phyloP scores from a whole-genome alignment of 495 filamentous ascomycete species.

The Hypoxylon lienhwacheense region DNA sequence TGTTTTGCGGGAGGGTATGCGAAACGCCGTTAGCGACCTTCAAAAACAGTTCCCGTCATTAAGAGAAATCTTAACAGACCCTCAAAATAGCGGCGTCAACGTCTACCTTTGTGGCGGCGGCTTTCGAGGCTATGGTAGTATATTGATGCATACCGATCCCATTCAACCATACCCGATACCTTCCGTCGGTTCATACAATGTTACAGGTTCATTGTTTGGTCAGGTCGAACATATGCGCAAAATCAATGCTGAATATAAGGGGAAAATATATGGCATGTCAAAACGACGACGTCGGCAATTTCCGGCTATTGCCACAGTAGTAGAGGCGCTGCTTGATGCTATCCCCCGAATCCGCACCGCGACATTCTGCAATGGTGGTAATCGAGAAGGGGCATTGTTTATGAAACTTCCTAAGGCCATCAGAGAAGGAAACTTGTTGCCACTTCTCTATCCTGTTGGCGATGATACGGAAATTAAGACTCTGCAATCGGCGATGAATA shows the following conservation, averaged over 20 bases:
- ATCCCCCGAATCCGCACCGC: slow-evolving; percentile 72
- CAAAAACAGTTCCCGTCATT: slow-evolving; percentile 55
- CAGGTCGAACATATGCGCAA: slow-evolving; percentile 61
- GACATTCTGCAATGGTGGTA: slow-evolving; percentile 82
- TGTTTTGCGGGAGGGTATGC: slow-evolving; percentile 63
- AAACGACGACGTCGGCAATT: slow-evolving; percentile 79
- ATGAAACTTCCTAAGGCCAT: slow-evolving; percentile 60
- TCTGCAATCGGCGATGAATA: slow-evolving; percentile 49
- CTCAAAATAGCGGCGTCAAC: slow-evolving; percentile 60
- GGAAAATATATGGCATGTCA: slow-evolving; percentile 78
- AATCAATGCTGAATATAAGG: slow-evolving; percentile 54
- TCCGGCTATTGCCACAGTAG: slow-evolving; percentile 77
- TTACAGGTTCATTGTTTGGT: slow-evolving; percentile 61
- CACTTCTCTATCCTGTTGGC: slow-evolving; percentile 51
- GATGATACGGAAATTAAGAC: slow-evolving; percentile 42
- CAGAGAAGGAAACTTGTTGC: slow-evolving; percentile 65
- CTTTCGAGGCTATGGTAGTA: slow-evolving; percentile 87
- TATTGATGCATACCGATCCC: slow-evolving; percentile 70
- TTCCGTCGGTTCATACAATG: slow-evolving; percentile 78
- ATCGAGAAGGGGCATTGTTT: slow-evolving; percentile 80
- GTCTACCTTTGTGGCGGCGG: slow-evolving; percentile 89
- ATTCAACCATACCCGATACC: slow-evolving; percentile 81
- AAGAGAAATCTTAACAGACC: slow-evolving; percentile 50
- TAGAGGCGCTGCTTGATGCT: slow-evolving; percentile 68
- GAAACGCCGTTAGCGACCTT: slow-evolving; percentile 64